Conservation (phyloP, 176 grass and related monocot genomes). For the Bothriochloa decipiens region DNA sequence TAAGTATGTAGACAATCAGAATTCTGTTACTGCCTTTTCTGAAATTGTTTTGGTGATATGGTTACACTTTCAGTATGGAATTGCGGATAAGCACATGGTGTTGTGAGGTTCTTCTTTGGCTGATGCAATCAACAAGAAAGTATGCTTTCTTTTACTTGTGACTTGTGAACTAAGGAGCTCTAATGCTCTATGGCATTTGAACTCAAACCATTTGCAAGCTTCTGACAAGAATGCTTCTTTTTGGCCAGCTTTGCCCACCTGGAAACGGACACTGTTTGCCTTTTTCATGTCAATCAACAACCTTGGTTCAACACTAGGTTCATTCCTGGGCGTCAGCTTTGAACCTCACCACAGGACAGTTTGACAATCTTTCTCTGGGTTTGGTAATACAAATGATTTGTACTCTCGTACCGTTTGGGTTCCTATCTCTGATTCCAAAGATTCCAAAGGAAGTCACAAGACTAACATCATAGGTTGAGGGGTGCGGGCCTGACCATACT, state of each 20-base stretch:
- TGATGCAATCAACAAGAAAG: slow-evolving; percentile 81
- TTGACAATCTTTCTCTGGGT: slow-evolving; percentile 62
- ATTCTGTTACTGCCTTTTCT: slow-evolving; percentile 15
- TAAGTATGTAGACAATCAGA: slow-evolving; percentile 37
- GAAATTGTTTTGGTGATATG: slow-evolving; percentile 59
- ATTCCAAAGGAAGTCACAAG: slow-evolving; percentile 74
- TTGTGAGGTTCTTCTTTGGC: slow-evolving; percentile 70
- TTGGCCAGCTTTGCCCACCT: slow-evolving; percentile 71
- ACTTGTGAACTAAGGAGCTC: neutral
- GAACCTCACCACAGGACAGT: slow-evolving; percentile 56
- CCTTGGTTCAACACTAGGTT: slow-evolving; percentile 64
- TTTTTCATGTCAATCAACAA: slow-evolving; percentile 88
- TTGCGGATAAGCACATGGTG: slow-evolving; percentile 75
- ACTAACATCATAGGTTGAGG: slow-evolving; percentile 46
- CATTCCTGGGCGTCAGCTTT: slow-evolving; percentile 58
- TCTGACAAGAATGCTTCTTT: slow-evolving; percentile 41
- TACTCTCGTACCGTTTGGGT: slow-evolving; percentile 57
- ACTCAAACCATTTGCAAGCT: too few relatives aligned
- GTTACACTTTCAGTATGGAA: slow-evolving; percentile 61
- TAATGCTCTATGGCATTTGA: neutral
- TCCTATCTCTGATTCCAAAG: slow-evolving; percentile 72
- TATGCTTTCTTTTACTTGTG: slow-evolving; percentile 51
- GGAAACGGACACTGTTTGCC: slow-evolving; percentile 78
- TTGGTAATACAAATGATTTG: slow-evolving; percentile 55
- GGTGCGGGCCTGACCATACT: slow-evolving; percentile 7